Evolutionary conservation across 2,329 filamentous ascomycete species (phyloP), one percentile per base, ranked within the genome.

Genomic region (Xylaria sp.): DNA sequence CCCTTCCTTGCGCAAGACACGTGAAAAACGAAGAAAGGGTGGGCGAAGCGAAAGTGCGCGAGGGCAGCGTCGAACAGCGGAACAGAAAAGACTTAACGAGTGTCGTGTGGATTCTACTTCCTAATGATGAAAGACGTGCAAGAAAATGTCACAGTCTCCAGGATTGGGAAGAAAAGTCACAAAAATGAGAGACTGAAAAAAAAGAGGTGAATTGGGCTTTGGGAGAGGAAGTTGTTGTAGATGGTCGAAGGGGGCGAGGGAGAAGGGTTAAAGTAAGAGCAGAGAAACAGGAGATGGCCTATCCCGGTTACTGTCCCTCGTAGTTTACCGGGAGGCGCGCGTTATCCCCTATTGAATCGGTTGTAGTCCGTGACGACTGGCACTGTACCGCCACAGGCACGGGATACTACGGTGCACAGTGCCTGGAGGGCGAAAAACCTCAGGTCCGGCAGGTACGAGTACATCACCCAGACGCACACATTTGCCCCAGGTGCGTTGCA

Each of bases 1-100:
- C 44, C 54, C 35, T 63, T 54, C 46, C 42, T 39, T 11, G 52
- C 39, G 7, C n/a, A 51, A 61, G 52, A 57, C 53, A 59, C 35
- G 50, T n/a, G 23, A 54, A 57, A 57, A 16, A 30, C 49, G 42
- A 23, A 6, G 55, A 44, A 16, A 6, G 55, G 6, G 52, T 57
- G 4, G 50, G 10, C 7, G 6, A 30, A 50, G 51, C 59, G 50
- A 69, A 69, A 59, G 68, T 69, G 61, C 59, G 68, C 68, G 62
- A 10, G 58, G 23, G 23, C 23, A 42, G 37, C 11, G 37, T 42
- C 11, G 37, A 13, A 46, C 10, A 16, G 42, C 13, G 37, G 37
- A 42, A 42, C 23, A 30, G 37, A 46, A 46, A 46, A 46, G 56
- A 60, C 47, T 65, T 62, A 65, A 64, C 16, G 62, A 64, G 57